These are phyloP conservation scores for Gloeopeniophorella convolvens DNA, from an alignment of 768 basidiomycete species.

Conservation along the genomic window DNA sequence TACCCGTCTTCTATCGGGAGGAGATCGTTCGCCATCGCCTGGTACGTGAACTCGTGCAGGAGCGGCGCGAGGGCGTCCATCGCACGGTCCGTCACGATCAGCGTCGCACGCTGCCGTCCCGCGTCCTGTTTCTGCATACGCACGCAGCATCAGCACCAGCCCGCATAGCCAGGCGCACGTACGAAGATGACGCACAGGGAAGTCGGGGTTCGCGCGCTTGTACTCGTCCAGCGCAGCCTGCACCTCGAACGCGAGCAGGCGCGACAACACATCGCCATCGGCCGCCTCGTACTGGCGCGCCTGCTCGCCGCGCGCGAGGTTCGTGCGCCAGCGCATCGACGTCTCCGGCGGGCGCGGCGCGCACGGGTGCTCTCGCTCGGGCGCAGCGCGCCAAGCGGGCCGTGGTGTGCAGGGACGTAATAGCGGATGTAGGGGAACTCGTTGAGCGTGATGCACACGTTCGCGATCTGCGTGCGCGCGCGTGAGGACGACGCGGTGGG, in stretches of 20 bases:
- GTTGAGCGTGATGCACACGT: slow-evolving; percentile 82
- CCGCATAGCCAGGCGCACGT: neutral
- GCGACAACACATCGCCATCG: slow-evolving; percentile 71
- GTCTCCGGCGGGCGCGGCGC: slow-evolving; percentile 55
- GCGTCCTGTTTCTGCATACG: slow-evolving; percentile 26
- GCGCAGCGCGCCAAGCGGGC: slow-evolving; percentile 79
- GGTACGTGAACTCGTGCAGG: slow-evolving; percentile 97
- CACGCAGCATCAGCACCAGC: slow-evolving; percentile 39
- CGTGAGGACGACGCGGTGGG: neutral
- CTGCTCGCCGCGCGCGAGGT: slow-evolving; percentile 66
- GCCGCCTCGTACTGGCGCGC: slow-evolving; percentile 64
- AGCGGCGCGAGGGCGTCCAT: slow-evolving; percentile 92
- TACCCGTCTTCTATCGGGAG: slow-evolving; percentile 82
- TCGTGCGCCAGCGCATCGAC: slow-evolving; percentile 71
- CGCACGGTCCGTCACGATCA: slow-evolving; percentile 93
- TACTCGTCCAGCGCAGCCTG: slow-evolving; percentile 82
- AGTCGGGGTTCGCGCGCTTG: slow-evolving; percentile 79
- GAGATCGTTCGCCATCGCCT: slow-evolving; percentile 96
- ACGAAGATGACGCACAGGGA: slow-evolving; percentile 53
- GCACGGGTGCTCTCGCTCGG: slow-evolving; percentile 54
- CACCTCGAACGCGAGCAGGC: slow-evolving; percentile 78
- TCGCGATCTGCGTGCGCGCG: slow-evolving; percentile 55
- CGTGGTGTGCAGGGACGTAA: slow-evolving; percentile 77
- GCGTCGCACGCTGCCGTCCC: slow-evolving; percentile 61
- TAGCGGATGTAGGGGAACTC: slow-evolving; percentile 93